Percentiles rank a stretch among this genome's conserved stretches.
These are phyloP conservation scores for Stentor roeselii DNA, from an alignment of 73 alveolate genomes.

Conservation along the genomic window DNA sequence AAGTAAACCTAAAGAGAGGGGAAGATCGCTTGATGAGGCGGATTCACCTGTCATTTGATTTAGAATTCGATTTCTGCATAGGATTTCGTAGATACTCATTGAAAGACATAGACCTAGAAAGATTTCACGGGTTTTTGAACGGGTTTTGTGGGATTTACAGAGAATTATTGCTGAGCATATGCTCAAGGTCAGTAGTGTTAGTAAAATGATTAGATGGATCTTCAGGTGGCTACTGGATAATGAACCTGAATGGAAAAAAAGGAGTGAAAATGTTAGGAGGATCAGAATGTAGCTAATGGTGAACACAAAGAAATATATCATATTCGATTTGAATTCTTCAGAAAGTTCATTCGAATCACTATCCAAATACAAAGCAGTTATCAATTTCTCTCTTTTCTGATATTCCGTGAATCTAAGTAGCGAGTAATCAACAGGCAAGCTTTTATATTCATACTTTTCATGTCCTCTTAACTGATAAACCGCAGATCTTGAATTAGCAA, in stretches of 20 bases:
- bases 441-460: not conserved
- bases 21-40: not conserved
- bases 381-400: not conserved
- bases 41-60: not conserved
- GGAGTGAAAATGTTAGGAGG: not conserved
- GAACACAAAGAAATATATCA: not conserved
- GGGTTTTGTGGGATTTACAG: not conserved
- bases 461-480: not conserved
- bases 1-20: conserved; percentile 1
- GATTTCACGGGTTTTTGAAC: not conserved
- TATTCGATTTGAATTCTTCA: not conserved
- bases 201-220: not conserved
- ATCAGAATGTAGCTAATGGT: not conserved
- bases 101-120: not conserved
- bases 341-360: not conserved
- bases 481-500: not conserved
- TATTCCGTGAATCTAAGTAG: not conserved
- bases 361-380: not conserved
- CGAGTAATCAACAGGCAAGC: not conserved
- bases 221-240: not conserved
- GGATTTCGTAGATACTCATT: not conserved
- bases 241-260: not conserved
- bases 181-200: not conserved
- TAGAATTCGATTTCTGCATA: not conserved
- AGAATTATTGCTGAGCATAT: not conserved